A percentile compares a stretch with the other conserved stretches of the same genome.
Evolutionary conservation across 495 filamentous ascomycete genomes (phyloP).

Genomic region (Penicillium malachiteum): DNA sequence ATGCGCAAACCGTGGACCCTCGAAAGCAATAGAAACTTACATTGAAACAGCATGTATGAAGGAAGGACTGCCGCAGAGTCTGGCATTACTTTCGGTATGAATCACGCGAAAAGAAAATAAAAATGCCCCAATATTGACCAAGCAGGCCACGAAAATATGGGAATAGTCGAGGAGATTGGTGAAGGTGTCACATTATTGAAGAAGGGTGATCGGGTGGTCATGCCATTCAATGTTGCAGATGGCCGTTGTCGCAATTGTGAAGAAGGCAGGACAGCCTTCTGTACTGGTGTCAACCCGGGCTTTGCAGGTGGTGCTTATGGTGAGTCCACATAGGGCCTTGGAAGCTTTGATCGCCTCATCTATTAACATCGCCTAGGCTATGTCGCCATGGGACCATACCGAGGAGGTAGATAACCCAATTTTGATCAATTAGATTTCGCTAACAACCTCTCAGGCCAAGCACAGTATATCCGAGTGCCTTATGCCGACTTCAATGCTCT

Average conservation of each 20-base stretch:
- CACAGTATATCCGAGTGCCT: conserved; percentile 55
- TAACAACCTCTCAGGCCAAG: conserved; percentile 31
- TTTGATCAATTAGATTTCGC: background rate
- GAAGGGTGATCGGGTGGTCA: conserved; percentile 55
- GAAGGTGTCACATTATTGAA: conserved; percentile 48
- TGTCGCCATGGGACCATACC: conserved; percentile 60
- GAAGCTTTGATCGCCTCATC: background rate
- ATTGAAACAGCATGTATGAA: conserved; percentile 47
- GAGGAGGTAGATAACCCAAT: conserved; percentile 30
- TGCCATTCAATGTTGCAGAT: conserved; percentile 60
- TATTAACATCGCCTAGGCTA: conserved; percentile 27
- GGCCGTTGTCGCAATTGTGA: conserved; percentile 59
- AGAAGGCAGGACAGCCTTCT: conserved; percentile 57
- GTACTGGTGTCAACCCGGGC: conserved; percentile 56
- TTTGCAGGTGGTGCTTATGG: conserved; percentile 61
- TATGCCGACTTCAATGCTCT: conserved; percentile 59
- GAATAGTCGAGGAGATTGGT: conserved; percentile 47
- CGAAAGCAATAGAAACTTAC: conserved; percentile 10
- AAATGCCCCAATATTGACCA: background rate
- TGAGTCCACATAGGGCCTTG: background rate
- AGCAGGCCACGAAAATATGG: conserved; percentile 58
- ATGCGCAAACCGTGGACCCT: background rate
- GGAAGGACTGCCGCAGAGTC: conserved; percentile 50
- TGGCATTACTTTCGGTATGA: conserved; percentile 51
- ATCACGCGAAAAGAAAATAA: background rate